Conservation (phyloP, 2,329 filamentous ascomycete species). For the Neonectria neomacrospora region DNA sequence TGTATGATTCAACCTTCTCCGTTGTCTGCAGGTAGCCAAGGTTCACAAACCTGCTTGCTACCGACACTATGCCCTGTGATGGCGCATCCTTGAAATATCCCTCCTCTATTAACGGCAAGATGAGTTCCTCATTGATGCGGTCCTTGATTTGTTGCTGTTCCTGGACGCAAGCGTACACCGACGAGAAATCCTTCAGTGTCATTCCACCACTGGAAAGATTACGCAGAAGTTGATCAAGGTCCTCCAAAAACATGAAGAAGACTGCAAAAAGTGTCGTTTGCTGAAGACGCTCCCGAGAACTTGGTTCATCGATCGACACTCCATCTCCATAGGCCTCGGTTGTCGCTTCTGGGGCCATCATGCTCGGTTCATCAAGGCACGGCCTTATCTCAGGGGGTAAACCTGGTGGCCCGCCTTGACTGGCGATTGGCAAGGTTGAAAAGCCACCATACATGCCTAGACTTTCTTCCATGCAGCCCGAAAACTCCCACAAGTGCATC, state of each 20-base stretch:
- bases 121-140: not conserved
- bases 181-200: not conserved
- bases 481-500: not conserved
- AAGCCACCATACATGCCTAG: fast-evolving
- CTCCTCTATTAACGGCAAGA: fast-evolving
- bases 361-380: fast-evolving
- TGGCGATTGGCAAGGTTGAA: not conserved
- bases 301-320: not conserved
- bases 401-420: not conserved
- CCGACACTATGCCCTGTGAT: conserved; percentile 19
- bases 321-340: not conserved
- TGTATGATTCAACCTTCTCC: conserved; percentile 23
- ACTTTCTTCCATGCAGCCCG: not conserved
- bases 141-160: not conserved
- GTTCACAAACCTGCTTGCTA: conserved; percentile 23
- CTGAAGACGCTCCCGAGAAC: fast-evolving
- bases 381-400: not conserved
- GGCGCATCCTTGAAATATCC: not conserved
- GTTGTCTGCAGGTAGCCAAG: conserved; percentile 26
- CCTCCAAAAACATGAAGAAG: not conserved
- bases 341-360: fast-evolving
- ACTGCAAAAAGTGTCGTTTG: not conserved
- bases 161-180: not conserved
- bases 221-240: not conserved
- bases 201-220: conserved; percentile 5